Base-by-base conservation (phyloP, 139 green algal genomes). In the Asterochloris erici region DNA sequence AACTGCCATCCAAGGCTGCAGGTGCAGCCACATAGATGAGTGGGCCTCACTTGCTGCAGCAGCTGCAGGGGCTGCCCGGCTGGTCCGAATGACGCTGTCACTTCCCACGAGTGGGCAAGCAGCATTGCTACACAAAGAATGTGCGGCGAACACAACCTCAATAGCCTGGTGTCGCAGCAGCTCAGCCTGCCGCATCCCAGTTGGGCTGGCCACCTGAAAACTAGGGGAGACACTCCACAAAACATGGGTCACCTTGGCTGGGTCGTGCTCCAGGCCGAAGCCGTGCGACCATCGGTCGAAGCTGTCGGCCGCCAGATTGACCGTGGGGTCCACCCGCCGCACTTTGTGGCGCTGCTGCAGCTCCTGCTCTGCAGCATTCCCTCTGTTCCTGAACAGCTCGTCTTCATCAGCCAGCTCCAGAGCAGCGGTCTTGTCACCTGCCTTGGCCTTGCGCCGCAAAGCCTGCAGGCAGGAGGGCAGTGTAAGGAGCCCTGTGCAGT, bases 301-400 rank as follows among this genome's bases (percentile, higher is more conserved):
- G 68, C 17, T 23, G 29, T 91, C 86, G n/a, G 87, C 88, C 15
- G 86, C 82, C 0, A 92, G 66, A 69, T 92, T 92, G 47, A 92
- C 81, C 0, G 88, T 90, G 19, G 88, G 86, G 38, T 92, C 87
- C 12, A 92, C 87, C 2, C 66, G 70, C 10, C 73, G 54, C 10
- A 89, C 68, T 64, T 80, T 80, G 78, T 61, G 61, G n/a, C 78
- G 60, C n/a, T 73, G 61, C 78, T 82, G n/a, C 27, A n/a, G 27
- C 26, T 74, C n/a, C 27, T 28, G 62, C 63, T 82, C 63, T 26
- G 73, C 78, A 61, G 78, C 61, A 29, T 74, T 24, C 78, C 68
- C 69, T 15, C 73, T 61, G n/a, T 82, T 61, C 27, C 63, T 75
- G 78, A 82, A 82, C 14, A 82, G 63, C 78, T 82, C 78, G 62